phyloP scores from a whole-genome alignment of 2,329 filamentous ascomycete genomes.

The Aspergillus proliferans region DNA sequence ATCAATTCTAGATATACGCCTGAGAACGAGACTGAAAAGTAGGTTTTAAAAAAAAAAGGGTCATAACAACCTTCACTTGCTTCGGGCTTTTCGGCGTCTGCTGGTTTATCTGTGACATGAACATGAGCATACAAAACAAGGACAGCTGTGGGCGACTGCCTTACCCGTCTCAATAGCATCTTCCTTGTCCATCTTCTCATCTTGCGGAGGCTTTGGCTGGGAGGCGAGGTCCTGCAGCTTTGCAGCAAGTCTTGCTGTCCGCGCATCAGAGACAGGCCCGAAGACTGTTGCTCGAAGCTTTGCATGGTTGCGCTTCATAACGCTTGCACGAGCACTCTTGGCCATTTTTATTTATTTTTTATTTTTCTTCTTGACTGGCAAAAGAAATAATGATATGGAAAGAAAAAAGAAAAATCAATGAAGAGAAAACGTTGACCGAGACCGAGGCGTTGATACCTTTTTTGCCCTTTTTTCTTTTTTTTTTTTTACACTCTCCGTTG shows the following conservation, averaged over 20 bases:
- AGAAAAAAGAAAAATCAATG: neutral
- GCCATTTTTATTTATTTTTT: constrained; percentile 57
- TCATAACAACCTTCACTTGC: constrained; percentile 17
- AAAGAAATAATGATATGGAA: neutral
- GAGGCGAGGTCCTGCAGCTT: constrained; percentile 76
- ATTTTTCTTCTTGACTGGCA: no score
- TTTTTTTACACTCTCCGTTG: constrained; percentile 9
- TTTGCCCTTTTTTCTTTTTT: constrained; percentile 6
- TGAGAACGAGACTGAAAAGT: neutral
- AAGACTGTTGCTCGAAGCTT: constrained; percentile 76
- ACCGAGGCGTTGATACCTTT: constrained; percentile 1
- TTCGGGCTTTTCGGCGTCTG: constrained; percentile 8
- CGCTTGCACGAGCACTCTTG: constrained; percentile 74
- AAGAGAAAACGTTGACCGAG: constrained; percentile 1
- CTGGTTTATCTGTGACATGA: constrained; percentile 3
- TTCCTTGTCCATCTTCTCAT: constrained; percentile 33
- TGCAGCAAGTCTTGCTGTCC: constrained; percentile 75
- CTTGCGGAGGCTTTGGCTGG: constrained; percentile 61
- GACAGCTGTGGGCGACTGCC: neutral
- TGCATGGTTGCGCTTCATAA: constrained; percentile 75
- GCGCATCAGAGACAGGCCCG: constrained; percentile 70
- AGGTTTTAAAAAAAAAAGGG: neutral
- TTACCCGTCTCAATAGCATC: constrained; percentile 20
- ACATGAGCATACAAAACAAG: constrained; percentile 4
- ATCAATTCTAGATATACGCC: neutral